Evolutionary conservation across 2,329 filamentous ascomycete genomes (phyloP), one percentile per base, ranked within the genome.

Genomic region (Talaromyces sp.): DNA sequence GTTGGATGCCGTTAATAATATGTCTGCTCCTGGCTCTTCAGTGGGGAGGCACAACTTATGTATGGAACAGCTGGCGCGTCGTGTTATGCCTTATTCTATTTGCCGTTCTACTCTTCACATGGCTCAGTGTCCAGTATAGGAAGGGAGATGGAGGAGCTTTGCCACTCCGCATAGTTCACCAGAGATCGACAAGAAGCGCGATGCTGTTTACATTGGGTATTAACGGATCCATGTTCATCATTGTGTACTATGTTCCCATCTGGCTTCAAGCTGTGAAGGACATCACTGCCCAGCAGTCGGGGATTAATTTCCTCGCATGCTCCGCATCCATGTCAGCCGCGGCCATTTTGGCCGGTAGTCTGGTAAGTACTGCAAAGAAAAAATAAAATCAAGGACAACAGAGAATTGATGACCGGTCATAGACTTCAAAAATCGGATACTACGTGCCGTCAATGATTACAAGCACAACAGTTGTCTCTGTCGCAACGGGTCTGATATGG

Each of bases 11-110:
- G 0, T 75, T 75, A n/a, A 71, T 80, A 14, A 72, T 82, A 54
- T 78, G 79, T 68, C 67, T 82, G 6, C 73, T 84, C 61, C 70
- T 84, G 1, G 81, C 81, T 0, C 70, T 84, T 18, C 76, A 83
- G 60, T 79, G 75, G 72, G 53, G 53, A 5, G 59, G 59, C 10
- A 76, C 75, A 9, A 78, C 71, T 28, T 77, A 80, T 50, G 52
- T 74, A 1, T 84, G 81, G 81, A 69, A 68, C 30, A 76, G 73
- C 63, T 72, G 70, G 31, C 76, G 74, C 16, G 75, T 83, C 57
- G 79, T 83, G 56, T 75, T 76, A 0, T 73, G 84, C 12, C 78
- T 85, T 28, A 75, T 81, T 1, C 72, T 84, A 3, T 82, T 82
- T 61, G 77, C 78, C n/a, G 75, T 83, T 5, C 72, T 83, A 7